phyloP scores from a whole-genome alignment of 2,329 filamentous ascomycete species.

The Uncinocarpus reesii region DNA sequence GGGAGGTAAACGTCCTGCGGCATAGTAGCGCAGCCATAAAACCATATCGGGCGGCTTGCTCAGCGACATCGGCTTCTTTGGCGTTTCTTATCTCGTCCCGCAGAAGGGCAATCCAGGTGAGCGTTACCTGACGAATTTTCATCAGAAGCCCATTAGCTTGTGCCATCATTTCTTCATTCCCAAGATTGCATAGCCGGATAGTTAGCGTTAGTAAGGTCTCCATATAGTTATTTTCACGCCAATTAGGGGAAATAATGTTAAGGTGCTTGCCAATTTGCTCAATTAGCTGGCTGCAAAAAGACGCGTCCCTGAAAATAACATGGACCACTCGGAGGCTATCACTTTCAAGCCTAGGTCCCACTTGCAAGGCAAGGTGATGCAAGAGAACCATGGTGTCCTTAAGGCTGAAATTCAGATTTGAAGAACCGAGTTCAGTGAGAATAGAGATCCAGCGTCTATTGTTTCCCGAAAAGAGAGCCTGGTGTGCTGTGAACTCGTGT shows the following conservation, averaged over 20 bases:
- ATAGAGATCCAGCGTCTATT: constrained; percentile 41
- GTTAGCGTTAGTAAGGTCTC: constrained; percentile 45
- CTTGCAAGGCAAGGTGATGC: constrained; percentile 44
- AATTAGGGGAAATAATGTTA: constrained; percentile 42
- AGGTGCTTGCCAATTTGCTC: constrained; percentile 42
- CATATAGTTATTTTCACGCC: constrained; percentile 51
- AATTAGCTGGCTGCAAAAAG: constrained; percentile 42
- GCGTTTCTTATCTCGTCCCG: constrained; percentile 38
- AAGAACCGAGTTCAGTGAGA: constrained; percentile 41
- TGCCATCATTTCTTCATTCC: constrained; percentile 16
- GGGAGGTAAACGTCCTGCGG: constrained; percentile 14
- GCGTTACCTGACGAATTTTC: constrained; percentile 36
- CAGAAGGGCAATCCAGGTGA: constrained; percentile 43
- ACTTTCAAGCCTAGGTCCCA: constrained; percentile 38
- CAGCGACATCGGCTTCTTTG: constrained; percentile 30
- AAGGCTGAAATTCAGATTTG: constrained; percentile 51
- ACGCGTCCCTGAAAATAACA: constrained; percentile 38
- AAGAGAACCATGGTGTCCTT: constrained; percentile 43
- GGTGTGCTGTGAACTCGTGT: constrained; percentile 42
- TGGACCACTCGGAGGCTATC: constrained; percentile 42
- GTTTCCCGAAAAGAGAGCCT: constrained; percentile 36
- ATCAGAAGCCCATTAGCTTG: constrained; percentile 30
- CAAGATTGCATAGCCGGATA: constrained; percentile 32
- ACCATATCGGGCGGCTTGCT: constrained; percentile 25
- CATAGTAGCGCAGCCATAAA: constrained; percentile 15